These are phyloP conservation scores for Rhodotorula sp. DNA, from an alignment of 1,284 basidiomycete species.

Conservation along the genomic window DNA sequence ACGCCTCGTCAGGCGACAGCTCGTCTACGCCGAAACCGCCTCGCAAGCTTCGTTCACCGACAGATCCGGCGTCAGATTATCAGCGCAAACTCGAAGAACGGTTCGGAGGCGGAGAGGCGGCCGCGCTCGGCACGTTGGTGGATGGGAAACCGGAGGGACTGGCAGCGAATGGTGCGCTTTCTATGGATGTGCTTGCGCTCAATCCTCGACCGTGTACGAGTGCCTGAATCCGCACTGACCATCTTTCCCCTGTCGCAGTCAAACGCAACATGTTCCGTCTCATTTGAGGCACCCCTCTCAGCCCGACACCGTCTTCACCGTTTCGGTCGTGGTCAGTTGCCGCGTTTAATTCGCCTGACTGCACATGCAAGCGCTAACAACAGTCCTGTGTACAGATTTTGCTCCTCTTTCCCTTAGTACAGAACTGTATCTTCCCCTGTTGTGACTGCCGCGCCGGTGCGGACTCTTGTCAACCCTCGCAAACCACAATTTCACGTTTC, in stretches of 20 bases:
- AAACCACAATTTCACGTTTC: too few species aligned
- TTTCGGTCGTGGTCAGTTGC: too few species aligned
- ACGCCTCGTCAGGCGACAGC: background rate
- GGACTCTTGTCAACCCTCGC: too few species aligned
- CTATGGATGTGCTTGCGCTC: background rate
- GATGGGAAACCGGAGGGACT: conserved; percentile 23
- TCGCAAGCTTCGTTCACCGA: background rate
- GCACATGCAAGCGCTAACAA: too few species aligned
- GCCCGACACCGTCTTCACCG: too few species aligned
- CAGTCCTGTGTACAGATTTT: too few species aligned
- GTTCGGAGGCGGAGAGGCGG: conserved; percentile 20
- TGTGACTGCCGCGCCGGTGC: too few species aligned
- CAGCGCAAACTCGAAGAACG: conserved; percentile 16
- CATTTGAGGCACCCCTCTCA: conserved; percentile 1
- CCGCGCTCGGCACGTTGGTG: conserved; percentile 17
- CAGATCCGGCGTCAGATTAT: conserved; percentile 14
- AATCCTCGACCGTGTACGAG: background rate
- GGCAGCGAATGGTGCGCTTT: conserved; percentile 4
- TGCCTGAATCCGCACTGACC: background rate
- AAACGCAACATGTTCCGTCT: conserved; percentile 15
- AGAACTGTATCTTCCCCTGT: too few species aligned
- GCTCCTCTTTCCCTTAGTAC: too few species aligned
- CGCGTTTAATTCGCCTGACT: too few species aligned
- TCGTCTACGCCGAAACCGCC: background rate
- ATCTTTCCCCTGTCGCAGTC: background rate